Evolutionary conservation across 2,329 filamentous ascomycete species (phyloP), one percentile per base, ranked within the genome.

Genomic region (Talaromyces albobiverticillius): DNA sequence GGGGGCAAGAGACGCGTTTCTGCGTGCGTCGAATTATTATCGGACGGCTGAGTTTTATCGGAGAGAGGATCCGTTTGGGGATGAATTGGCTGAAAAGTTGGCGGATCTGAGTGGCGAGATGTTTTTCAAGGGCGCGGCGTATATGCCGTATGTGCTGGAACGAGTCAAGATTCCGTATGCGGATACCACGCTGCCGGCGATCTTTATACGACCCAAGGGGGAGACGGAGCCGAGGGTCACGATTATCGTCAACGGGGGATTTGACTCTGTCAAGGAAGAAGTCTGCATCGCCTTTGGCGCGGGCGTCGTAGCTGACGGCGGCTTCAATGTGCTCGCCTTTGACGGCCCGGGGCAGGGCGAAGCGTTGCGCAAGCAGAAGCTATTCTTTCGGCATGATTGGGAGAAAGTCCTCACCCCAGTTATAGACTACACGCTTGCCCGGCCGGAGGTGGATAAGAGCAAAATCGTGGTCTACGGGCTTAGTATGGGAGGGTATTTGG

Each of bases 291-390:
- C 63, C 14, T 58, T n/a, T n/a, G n/a, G n/a, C 64, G 3, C 29
- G 8, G 9, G 66, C 62, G 2, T 46, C 69, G 13, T 60, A 59
- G 22, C 59, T 68, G n/a, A n/a, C n/a, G n/a, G n/a, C 23, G 68
- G 67, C 14, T 70, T 62, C 53, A 68, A 67, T 51, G 60, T 64
- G 41, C 56, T 70, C 23, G 59, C 63, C 10, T 71, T 67, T 53
- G 67, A 71, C 57, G 68, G 68, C 1, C 67, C 67, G 1, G 68
- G 68, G 8, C 68, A 71, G 32, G 61, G 61, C 0, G 58, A 61
- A 11, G 64, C 65, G 23, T 58, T 63, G 8, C 59, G 64, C n/a
- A 41, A 60, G 18, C 61, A 67, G 40, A 53, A 59, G 29, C 49
- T 66, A 14, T 60, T 57, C 22, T 70, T 70, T 53, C 61, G 64